Base-by-base conservation (phyloP, 148 eudicot species). In the Beta vulgaris region DNA sequence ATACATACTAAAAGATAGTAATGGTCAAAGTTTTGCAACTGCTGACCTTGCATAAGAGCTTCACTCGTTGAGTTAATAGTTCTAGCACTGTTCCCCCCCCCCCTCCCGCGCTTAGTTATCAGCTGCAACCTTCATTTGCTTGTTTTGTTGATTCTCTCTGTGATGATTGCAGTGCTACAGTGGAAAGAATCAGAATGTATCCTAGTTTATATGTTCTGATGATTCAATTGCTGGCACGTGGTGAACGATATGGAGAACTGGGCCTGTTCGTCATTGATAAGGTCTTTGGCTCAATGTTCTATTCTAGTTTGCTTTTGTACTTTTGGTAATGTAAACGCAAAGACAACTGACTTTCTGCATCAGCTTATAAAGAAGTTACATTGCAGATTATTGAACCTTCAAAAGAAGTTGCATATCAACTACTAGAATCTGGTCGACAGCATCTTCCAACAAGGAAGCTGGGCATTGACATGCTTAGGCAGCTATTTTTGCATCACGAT, bases 301-400 rank as follows among this genome's bases (percentile, higher is more conserved):
- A 18, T 49, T 51, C 18, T 68, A 51, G 34, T 75, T 35, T 63
- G 39, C 35, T 55, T 64, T 46, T 31, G 35, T 61, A n/a, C 36
- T 42, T 55, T 64, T 46, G 32, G 35, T 61, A n/a, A 43, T 60
- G 29, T 42, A 58, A 26, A 32, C 59, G 43, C 51, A 58, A 44
- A 46, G 51, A 53, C 49, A 12, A 46, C 58, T 19, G 36, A 35
- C 26, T 51, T 69, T 75, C 21, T 55, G 46, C 14, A 19, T 68
- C 36, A 67, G 23, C 53, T 53, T 31, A 61, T 32, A 34, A 55
- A 28, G 49, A 43, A 23, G 3, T 55, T 68, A 53, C 19, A 32
- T 18, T 81, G 83, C 88, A 95, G 99, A 90, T 95, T 81, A 83
- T 95, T 66, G 99, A 95, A 85, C 91, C 93, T 63, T 90, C 99